phyloP scores from a whole-genome alignment of 345 rosid species.

The Brassica rapa region DNA sequence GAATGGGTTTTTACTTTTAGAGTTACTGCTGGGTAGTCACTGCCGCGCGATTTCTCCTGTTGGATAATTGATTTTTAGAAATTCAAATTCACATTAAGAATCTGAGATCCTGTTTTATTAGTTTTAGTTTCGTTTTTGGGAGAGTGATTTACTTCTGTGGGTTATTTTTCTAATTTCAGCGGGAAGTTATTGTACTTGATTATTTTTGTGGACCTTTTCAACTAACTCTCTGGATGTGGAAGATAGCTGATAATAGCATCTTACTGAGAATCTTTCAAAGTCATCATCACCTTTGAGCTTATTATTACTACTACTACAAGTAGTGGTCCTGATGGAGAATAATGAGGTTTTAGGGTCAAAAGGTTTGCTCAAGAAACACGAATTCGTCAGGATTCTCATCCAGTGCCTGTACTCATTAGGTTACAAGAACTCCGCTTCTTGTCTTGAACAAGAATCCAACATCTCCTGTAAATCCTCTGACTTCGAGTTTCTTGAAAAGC shows the following conservation, averaged over 20 bases:
- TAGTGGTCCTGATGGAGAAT: constrained; percentile 54
- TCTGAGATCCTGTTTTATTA: constrained; percentile 3
- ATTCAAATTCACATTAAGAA: background rate
- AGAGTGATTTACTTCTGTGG: background rate
- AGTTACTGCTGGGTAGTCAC: background rate
- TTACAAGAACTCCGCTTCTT: constrained; percentile 63
- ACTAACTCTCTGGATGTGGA: constrained; percentile 24
- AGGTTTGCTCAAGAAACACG: constrained; percentile 63
- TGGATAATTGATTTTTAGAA: background rate
- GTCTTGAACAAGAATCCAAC: constrained; percentile 69
- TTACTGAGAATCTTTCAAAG: background rate
- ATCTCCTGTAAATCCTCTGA: constrained; percentile 50
- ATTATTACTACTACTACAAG: background rate
- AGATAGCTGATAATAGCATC: constrained; percentile 1
- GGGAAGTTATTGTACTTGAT: constrained; percentile 22
- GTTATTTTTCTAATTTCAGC: constrained; percentile 18
- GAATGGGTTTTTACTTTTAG: background rate
- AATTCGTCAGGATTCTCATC: constrained; percentile 64
- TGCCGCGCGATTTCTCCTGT: background rate
- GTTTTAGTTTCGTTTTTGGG: background rate
- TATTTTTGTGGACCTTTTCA: constrained; percentile 14
- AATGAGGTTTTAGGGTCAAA: constrained; percentile 53
- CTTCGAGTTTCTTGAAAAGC: constrained; percentile 57
- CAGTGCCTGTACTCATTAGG: constrained; percentile 80
- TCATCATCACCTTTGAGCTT: background rate